Evolutionary conservation across 106 monocot genomes (phyloP), one percentile per base, ranked within the genome.

Genomic region (Iris macrosiphon): DNA sequence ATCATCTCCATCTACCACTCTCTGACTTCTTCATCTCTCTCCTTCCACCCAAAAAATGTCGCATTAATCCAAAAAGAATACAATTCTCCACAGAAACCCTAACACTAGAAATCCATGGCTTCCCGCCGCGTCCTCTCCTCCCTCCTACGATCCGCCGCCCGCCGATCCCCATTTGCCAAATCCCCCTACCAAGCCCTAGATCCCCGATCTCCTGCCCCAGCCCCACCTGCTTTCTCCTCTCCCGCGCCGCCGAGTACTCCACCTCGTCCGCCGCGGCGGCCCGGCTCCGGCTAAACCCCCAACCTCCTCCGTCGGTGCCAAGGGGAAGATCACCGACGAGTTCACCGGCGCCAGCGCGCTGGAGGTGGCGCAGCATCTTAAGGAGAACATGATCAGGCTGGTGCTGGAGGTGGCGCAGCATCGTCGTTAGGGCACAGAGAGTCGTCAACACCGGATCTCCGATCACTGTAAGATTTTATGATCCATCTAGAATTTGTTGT

Each of bases 321-420:
- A 50, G 15, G 83, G 88, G 4, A 87, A 81, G 65, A 77, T 81
- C 42, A 87, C 87, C 21, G 78, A 87, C 51, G 78, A 88, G 65
- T 82, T 88, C 68, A 82, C 82, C 27, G 89, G 84, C 14, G 83
- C 73, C 22, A 84, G 84, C 2, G 50, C 87, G 16, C 70, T 88
- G 21, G 88, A 88, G 75, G 88, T 88, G 28, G 83, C 88, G 0
- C 88, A 88, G 37, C 56, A 57, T 18, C 56, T 88, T 30, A 83
- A 83, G 23, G 88, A 88, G 83, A 83, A 70, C 47, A 74, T 66
- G 72, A 79, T 88, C 52, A 77, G 83, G 57, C 35, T 39, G 10
- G 88, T 83, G 40, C 83, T 88, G 83, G 88, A 88, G 43, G 88
- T 82, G 43, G 83, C 88, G 1, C 79, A 88, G 52, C 83, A 83